Evolutionary conservation across 2,329 filamentous ascomycete genomes (phyloP), one percentile per base, ranked within the genome.

Genomic region (Paecilomyces sp.): DNA sequence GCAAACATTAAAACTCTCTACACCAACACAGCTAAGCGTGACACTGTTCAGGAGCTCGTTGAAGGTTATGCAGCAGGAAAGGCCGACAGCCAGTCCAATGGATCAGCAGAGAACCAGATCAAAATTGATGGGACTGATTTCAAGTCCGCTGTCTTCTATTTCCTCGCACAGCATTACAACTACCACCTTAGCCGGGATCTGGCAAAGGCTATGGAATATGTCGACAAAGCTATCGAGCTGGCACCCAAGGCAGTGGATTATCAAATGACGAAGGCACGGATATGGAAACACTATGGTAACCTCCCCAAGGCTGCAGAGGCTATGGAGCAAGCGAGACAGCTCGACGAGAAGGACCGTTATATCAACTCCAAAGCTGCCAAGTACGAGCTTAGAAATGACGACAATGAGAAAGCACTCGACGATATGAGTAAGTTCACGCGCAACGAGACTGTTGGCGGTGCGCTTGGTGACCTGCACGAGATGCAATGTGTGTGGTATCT

Each of bases 401-500:
- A 97, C 71, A 94, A 91, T 70, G 90, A 95, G 57, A 87, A 87
- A 66, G 93, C 90, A 0, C 79, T 97, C 57, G 86, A 90, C 68
- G 96, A 91, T 0, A 92, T 97, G 82, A 90, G 91, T 63, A 85
- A 97, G 64, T 99, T 99, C 76, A 99, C 95, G 0, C 84, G 93
- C 58, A 92, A 92, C 57, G 94, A 99, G 70, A 89, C 91, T 3
- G 84, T 88, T 12, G 92, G 91, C 5, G 94, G 94, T 1, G 90
- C 95, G 3, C 80, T 99, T 50, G 90, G 89, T 55, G 94, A 99
- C 74, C 84, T 99, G 36, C 84, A 95, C 65, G 94, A 99, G 68
- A 99, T 99, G 94, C 94, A 99, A 77, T 97, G 92, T 73, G 86
- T 97, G 67, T 99, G 94, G 95, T 99, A 88, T 73, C 79, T 99